Conservation (phyloP, 164 flowering plant genomes). For the Paratinospora sagittata region DNA sequence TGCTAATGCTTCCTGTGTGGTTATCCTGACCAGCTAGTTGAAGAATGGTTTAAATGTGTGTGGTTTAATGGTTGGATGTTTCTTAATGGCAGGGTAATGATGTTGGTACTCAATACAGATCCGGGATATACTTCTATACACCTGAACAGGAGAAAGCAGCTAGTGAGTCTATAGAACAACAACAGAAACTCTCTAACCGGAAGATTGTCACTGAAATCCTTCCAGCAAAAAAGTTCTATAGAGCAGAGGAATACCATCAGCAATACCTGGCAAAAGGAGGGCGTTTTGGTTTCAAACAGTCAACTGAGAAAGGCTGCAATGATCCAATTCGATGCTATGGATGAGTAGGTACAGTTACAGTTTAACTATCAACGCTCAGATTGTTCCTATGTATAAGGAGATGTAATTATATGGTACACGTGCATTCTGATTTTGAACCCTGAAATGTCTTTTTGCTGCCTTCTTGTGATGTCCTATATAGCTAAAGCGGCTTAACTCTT, state of each 20-base stretch:
- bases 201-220: conserved; percentile 80
- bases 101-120: conserved; percentile 89
- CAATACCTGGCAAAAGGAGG: conserved; percentile 92
- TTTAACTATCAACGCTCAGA: background rate
- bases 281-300: conserved; percentile 65
- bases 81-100: conserved; percentile 57
- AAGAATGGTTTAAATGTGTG: background rate
- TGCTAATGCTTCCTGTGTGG: background rate
- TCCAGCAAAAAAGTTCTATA: conserved; percentile 87
- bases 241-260: conserved; percentile 91
- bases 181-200: conserved; percentile 57
- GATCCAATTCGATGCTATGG: conserved; percentile 82
- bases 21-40: background rate
- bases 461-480: background rate
- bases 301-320: conserved; percentile 76
- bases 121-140: conserved; percentile 87
- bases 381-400: background rate
- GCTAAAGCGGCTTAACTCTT: background rate
- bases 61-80: background rate
- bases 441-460: background rate
- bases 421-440: background rate
- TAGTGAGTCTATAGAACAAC: conserved; percentile 48
- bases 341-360: conserved; percentile 2
- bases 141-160: conserved; percentile 85
- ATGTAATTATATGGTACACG: background rate